Evolutionary conservation across 495 filamentous ascomycete genomes (phyloP), one percentile per base, ranked within the genome.

Genomic region (Diplogelasinospora grovesii): DNA sequence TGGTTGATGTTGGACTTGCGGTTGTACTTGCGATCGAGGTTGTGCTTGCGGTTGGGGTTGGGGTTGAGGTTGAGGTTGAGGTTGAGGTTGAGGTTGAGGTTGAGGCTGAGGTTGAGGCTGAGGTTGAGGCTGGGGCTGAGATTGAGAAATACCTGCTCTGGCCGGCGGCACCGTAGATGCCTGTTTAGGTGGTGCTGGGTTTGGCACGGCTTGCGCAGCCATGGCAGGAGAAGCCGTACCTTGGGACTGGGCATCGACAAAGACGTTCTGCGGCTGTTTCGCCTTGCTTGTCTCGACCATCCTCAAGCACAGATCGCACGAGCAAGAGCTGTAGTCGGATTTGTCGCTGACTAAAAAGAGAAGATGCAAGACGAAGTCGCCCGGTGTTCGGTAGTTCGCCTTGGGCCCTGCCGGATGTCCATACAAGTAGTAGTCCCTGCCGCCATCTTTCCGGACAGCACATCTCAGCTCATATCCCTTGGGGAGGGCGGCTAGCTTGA

Each of bases 341-440:
- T 51, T 55, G 24, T 49, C 49, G 28, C 57, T 63, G 6, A 51
- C 23, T 11, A 71, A 46, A 62, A 62, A 71, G 7, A 68, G 32
- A 13, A 60, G 46, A 33, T 71, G 68, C 8, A 56, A 45, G 11
- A 60, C 60, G 30, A 71, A 68, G 11, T 71, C 66, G 14, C 48
- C 52, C 1, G 64, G 52, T 6, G 64, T 66, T 20, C 66, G 56
- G 39, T 57, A 71, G 26, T 49, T 45, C n/a, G 52, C 39, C 27
- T 53, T 57, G 9, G 40, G 36, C 0, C 65, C 59, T 5, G 46
- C 46, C 1, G 67, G 67, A 36, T 69, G 66, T 10, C 67, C 67
- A 22, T 62, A 71, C 6, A 68, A 45, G 39, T 63, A 66, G 36
- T 61, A 63, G 38, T 69, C 65, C n/a, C 54, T 45, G 18, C 34